Percentiles rank a stretch among this genome's conserved stretches.
Evolutionary conservation across 352 stramenopile species (phyloP).

Genomic region (Globisporangium ultimum): DNA sequence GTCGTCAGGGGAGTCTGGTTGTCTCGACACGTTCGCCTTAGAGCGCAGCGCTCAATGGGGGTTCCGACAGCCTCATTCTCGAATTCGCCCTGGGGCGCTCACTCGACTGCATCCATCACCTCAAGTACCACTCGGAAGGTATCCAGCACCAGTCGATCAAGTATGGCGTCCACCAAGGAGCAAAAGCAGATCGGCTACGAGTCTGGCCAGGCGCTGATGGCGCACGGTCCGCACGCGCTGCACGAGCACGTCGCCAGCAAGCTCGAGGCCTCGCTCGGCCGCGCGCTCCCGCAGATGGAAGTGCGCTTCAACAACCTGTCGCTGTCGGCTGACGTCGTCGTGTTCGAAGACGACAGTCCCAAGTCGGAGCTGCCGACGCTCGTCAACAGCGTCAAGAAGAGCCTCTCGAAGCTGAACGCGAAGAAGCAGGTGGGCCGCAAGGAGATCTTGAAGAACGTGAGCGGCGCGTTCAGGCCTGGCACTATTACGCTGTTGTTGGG

Average conservation of each 20-base stretch:
- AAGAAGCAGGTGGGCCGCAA: slow-evolving; percentile 22
- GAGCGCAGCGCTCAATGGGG: background rate
- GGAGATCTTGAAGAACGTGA: slow-evolving; percentile 29
- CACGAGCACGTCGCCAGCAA: slow-evolving; percentile 2
- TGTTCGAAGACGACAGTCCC: background rate
- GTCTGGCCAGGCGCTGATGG: slow-evolving; percentile 3
- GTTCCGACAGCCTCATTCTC: background rate
- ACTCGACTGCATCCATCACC: too few species aligned
- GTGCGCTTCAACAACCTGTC: slow-evolving; percentile 1
- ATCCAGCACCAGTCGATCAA: background rate
- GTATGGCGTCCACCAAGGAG: background rate
- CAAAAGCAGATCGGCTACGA: background rate
- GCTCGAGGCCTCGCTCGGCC: too few species aligned
- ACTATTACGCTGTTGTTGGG: slow-evolving; percentile 35
- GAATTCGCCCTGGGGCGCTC: background rate
- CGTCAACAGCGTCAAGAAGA: slow-evolving; percentile 22
- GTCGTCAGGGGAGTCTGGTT: background rate
- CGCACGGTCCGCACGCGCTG: background rate
- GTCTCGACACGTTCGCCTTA: too few species aligned
- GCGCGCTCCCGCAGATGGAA: too few species aligned
- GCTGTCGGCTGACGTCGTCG: slow-evolving; percentile 2
- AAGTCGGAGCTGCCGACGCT: slow-evolving; percentile 24
- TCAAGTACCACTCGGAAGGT: background rate
- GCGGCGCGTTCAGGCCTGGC: slow-evolving; percentile 26
- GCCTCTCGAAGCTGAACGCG: slow-evolving; percentile 12